phyloP scores from a whole-genome alignment of 306 rosid genomes.

The Ziziphus jujuba region DNA sequence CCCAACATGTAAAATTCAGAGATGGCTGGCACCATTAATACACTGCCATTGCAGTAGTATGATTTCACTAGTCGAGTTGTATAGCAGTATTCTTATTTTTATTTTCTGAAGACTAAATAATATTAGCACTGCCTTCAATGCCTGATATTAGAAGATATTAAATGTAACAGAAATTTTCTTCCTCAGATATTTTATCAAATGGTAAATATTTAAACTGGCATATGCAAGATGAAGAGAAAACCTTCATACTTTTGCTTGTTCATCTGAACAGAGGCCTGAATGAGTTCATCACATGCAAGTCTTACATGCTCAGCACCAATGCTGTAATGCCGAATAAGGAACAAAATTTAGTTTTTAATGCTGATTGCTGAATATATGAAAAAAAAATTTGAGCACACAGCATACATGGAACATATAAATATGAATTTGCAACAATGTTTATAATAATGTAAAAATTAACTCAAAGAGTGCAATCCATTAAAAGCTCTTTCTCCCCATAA shows the following conservation, averaged over 20 bases:
- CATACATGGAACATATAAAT: not conserved
- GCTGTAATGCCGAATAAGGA: constrained; percentile 36
- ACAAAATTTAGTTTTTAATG: constrained; percentile 16
- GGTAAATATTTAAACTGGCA: not conserved
- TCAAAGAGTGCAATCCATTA: too few relatives aligned
- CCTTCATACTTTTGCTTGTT: constrained; percentile 28
- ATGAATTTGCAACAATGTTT: too few relatives aligned
- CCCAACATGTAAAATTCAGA: too few relatives aligned
- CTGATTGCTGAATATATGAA: constrained; percentile 1
- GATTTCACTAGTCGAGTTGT: too few relatives aligned
- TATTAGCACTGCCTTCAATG: too few relatives aligned
- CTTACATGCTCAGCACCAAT: constrained; percentile 56
- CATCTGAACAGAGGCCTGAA: constrained; percentile 46
- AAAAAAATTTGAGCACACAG: not conserved
- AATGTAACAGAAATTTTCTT: not conserved
- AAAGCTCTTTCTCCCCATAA: too few relatives aligned
- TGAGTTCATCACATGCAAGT: constrained; percentile 43
- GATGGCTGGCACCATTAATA: too few relatives aligned
- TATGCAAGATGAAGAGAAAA: not conserved
- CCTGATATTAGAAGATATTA: too few relatives aligned
- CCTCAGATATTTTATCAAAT: not conserved
- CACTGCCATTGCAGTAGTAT: too few relatives aligned
- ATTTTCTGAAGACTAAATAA: too few relatives aligned
- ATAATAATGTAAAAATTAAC: too few relatives aligned
- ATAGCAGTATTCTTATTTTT: too few relatives aligned